Conservation (phyloP, 257 asterid genomes). For the Solanum habrochaites region DNA sequence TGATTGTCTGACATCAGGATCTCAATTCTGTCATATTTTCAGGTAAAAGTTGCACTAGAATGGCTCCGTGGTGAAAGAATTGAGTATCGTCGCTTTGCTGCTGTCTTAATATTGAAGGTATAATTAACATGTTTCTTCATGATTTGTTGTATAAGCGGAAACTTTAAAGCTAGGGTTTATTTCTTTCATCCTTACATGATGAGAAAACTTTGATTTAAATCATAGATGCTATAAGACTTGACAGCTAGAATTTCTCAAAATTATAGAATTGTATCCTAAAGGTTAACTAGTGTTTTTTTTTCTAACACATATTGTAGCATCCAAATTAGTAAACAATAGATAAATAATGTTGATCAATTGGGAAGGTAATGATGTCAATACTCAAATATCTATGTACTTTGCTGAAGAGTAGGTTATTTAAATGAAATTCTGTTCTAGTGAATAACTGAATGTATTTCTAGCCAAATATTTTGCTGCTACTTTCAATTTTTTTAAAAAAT, state of each 20-base stretch:
- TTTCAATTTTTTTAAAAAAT: background rate
- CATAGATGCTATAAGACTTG: background rate
- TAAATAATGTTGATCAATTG: background rate
- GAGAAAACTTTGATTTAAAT: background rate
- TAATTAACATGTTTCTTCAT: slow-evolving; percentile 8
- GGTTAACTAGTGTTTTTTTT: background rate
- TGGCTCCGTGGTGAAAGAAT: slow-evolving; percentile 96
- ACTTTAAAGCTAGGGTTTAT: background rate
- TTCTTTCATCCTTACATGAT: background rate
- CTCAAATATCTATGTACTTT: background rate
- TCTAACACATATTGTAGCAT: background rate
- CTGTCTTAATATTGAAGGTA: slow-evolving; percentile 90
- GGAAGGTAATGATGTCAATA: background rate
- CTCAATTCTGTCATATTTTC: slow-evolving; percentile 20
- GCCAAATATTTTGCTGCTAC: background rate
- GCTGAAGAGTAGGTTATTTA: background rate
- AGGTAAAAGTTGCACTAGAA: slow-evolving; percentile 82
- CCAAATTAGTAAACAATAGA: background rate
- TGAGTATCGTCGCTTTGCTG: slow-evolving; percentile 92
- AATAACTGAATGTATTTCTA: background rate
- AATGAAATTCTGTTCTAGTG: background rate
- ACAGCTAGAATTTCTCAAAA: background rate
- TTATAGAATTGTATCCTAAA: background rate
- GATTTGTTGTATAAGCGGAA: background rate
- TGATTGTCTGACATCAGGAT: background rate